phyloP scores from a whole-genome alignment of 2,329 filamentous ascomycete genomes.

The Magnaporthales sp. region DNA sequence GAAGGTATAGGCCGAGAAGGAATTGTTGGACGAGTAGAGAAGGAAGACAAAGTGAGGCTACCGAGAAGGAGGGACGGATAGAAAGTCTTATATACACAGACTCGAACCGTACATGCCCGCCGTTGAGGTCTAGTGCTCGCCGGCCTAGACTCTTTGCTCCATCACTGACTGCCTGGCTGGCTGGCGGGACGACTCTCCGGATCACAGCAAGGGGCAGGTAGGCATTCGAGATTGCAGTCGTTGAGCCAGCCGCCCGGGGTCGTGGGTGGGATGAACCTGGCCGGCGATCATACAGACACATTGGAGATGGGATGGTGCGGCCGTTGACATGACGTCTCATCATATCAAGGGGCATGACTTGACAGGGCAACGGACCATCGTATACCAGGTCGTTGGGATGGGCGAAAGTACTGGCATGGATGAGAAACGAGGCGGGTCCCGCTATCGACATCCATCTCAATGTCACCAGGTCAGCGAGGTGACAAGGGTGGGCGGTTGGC shows the following conservation, averaged over 20 bases:
- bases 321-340: conserved; percentile 3
- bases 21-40: conserved; percentile 8
- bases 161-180: not conserved
- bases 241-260: not conserved
- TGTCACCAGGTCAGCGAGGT: not conserved
- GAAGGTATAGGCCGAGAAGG: conserved; percentile 2
- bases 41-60: not conserved
- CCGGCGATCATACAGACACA: conserved; percentile 5
- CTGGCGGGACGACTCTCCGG: not conserved
- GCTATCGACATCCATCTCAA: not conserved
- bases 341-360: not conserved
- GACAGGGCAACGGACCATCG: not conserved
- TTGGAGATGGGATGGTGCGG: conserved; percentile 2
- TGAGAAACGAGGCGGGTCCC: not conserved
- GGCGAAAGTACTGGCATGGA: not conserved
- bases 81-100: not conserved
- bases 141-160: not conserved
- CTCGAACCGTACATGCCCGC: not conserved
- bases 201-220: not conserved
- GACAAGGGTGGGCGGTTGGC: not conserved
- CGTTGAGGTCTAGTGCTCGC: not conserved
- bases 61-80: not conserved
- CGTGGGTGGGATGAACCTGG: not conserved
- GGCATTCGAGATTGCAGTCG: not conserved
- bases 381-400: not conserved